phyloP scores from a whole-genome alignment of 208 protist genomes.

The Acanthamoeba lenticulata region DNA sequence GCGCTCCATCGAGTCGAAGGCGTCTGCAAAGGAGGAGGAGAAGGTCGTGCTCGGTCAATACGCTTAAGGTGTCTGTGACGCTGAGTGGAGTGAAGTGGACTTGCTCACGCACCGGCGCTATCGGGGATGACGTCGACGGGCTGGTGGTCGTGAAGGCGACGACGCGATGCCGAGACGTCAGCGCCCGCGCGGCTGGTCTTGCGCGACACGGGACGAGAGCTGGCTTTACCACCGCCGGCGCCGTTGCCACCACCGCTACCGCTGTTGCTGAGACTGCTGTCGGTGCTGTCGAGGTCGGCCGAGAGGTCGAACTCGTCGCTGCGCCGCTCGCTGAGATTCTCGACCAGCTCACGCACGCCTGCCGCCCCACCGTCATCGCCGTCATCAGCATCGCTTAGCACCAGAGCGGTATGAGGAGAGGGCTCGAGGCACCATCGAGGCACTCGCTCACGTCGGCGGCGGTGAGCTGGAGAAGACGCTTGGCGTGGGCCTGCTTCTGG shows the following conservation, averaged over 20 bases:
- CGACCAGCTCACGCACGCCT: too few relatives aligned
- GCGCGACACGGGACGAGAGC: background rate
- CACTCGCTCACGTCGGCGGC: background rate
- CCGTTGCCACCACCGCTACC: background rate
- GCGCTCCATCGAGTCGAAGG: constrained; percentile 1
- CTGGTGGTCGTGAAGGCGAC: background rate
- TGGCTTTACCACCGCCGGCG: background rate
- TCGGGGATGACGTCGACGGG: background rate
- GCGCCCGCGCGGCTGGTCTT: background rate
- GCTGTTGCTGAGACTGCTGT: too few relatives aligned
- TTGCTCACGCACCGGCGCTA: background rate
- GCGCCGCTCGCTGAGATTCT: too few relatives aligned
- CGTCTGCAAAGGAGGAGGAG: background rate
- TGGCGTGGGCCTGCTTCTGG: background rate
- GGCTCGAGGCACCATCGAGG: background rate
- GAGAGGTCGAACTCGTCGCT: too few relatives aligned
- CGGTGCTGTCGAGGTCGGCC: too few relatives aligned
- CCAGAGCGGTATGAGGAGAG: too few relatives aligned
- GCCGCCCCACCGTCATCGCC: too few relatives aligned
- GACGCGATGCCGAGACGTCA: too few relatives aligned
- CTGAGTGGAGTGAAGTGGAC: background rate
- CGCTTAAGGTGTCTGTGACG: background rate
- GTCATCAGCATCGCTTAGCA: too few relatives aligned
- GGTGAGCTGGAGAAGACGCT: background rate
- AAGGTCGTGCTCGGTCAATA: background rate